Evolutionary conservation across 345 rosid species (phyloP).

Genomic region (Tarenaya hassleriana): DNA sequence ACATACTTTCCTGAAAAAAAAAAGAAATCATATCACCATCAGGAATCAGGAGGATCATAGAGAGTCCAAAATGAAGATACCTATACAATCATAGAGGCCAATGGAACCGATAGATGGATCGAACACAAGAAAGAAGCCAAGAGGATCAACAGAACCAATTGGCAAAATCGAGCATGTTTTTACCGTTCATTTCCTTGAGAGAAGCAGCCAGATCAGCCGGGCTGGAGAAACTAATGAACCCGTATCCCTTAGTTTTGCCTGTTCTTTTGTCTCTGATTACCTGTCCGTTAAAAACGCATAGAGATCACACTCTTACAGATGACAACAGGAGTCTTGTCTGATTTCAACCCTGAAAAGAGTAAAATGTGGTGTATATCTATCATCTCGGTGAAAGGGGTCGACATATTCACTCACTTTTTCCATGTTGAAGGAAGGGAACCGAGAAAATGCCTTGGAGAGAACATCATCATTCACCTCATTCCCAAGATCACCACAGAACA

Average conservation of each 20-base stretch:
- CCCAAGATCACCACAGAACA: slow-evolving; percentile 98
- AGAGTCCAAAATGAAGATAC: too few species aligned
- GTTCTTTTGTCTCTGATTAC: slow-evolving; percentile 95
- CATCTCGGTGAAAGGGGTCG: too few species aligned
- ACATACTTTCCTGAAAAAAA: slow-evolving; percentile 94
- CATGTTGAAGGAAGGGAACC: slow-evolving; percentile 97
- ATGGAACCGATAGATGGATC: background rate
- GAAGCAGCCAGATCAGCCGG: slow-evolving; percentile 88
- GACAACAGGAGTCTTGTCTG: too few species aligned
- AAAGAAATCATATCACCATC: too few species aligned
- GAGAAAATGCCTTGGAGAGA: slow-evolving; percentile 87
- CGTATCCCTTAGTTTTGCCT: slow-evolving; percentile 97
- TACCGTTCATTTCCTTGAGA: slow-evolving; percentile 93
- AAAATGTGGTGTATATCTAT: too few species aligned
- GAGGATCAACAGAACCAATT: too few species aligned
- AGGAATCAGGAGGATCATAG: too few species aligned
- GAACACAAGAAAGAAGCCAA: too few species aligned
- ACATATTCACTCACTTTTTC: slow-evolving; percentile 67
- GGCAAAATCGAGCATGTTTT: slow-evolving; percentile 9
- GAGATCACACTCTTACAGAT: too few species aligned
- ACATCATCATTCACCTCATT: slow-evolving; percentile 99
- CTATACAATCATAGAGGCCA: too few species aligned
- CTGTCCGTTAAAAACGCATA: too few species aligned
- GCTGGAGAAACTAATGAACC: slow-evolving; percentile 90
- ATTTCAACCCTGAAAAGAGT: too few species aligned